A percentile compares a stretch with the other conserved stretches of the same genome.
These are phyloP conservation scores for Crithidia expoeki DNA, from an alignment of 208 protist genomes.

Conservation along the genomic window DNA sequence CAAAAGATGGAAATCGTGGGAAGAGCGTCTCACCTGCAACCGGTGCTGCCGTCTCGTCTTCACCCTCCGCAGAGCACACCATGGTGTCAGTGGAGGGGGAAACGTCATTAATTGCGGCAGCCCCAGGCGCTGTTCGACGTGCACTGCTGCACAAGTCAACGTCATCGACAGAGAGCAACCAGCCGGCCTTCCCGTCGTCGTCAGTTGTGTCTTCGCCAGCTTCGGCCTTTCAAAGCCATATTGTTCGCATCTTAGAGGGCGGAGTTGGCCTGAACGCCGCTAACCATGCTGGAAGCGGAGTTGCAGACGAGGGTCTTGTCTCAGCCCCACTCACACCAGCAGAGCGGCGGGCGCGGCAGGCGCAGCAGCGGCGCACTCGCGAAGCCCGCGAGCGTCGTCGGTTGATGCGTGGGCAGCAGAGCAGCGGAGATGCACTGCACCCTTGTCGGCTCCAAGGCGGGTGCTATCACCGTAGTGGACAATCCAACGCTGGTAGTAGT, in stretches of 20 bases:
- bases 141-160: conserved; percentile 8
- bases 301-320: background rate
- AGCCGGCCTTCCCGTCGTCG: background rate
- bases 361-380: conserved; percentile 21
- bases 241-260: background rate
- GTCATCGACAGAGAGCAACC: background rate
- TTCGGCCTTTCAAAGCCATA: background rate
- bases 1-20: too few species aligned
- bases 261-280: background rate
- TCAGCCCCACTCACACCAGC: conserved; percentile 5
- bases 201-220: background rate
- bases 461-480: conserved; percentile 17
- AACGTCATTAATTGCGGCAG: conserved; percentile 4
- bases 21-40: background rate
- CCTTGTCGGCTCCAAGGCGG: conserved; percentile 60
- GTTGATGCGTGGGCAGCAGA: conserved; percentile 13
- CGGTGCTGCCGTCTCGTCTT: background rate
- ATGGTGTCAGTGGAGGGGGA: conserved; percentile 23
- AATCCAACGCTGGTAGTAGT: too few species aligned
- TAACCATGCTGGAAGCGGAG: background rate
- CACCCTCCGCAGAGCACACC: background rate
- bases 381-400: conserved; percentile 32
- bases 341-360: conserved; percentile 20
- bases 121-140: conserved; percentile 18
- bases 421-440: conserved; percentile 32